A percentile compares a stretch with the other conserved stretches of the same genome.
Conservation (phyloP, 192 early-diverging fungal species). For the Backusella liffmaniae region DNA sequence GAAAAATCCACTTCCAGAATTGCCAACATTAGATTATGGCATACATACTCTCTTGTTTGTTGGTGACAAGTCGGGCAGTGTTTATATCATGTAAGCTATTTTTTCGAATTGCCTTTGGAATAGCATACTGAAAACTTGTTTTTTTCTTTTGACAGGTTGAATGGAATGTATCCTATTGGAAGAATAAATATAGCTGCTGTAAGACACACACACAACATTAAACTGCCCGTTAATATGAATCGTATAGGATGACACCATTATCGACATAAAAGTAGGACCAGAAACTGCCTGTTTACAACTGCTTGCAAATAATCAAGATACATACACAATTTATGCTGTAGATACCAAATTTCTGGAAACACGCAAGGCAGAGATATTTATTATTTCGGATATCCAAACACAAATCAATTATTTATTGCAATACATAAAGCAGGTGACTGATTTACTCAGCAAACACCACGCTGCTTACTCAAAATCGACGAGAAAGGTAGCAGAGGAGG, state of each 20-base stretch:
- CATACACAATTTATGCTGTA: not conserved
- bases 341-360: not conserved
- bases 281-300: not conserved
- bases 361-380: conserved; percentile 1
- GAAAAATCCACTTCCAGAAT: not conserved
- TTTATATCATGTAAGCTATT: conserved; percentile 3
- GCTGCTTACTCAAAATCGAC: not conserved
- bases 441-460: not conserved
- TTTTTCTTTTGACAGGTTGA: conserved; percentile 1
- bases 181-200: not conserved
- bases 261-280: not conserved
- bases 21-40: not conserved
- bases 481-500: not conserved
- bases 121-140: not conserved
- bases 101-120: too few species aligned
- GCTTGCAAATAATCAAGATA: not conserved
- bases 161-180: conserved; percentile 14
- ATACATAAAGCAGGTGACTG: not conserved
- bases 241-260: not conserved
- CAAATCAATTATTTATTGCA: conserved; percentile 6
- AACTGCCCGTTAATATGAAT: not conserved
- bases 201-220: not conserved
- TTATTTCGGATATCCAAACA: conserved; percentile 11
- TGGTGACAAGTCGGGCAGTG: not conserved
- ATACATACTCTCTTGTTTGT: conserved; percentile 5